A percentile compares a stretch with the other conserved stretches of the same genome.
These are phyloP conservation scores for Rhizopus sp. DNA, from an alignment of 371 early-diverging fungal species.

Conservation along the genomic window DNA sequence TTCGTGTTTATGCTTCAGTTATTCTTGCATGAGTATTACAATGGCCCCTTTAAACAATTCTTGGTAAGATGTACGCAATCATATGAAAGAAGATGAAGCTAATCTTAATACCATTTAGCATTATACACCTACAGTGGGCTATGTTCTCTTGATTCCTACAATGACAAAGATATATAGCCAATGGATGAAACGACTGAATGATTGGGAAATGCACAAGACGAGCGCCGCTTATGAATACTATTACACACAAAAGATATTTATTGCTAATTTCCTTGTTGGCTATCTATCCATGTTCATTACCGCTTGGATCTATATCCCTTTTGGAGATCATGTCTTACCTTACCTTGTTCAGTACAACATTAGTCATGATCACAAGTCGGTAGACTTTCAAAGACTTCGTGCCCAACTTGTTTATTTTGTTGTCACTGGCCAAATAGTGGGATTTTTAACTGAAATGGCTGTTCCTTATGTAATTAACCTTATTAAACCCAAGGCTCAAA, in stretches of 20 bases:
- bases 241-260: conserved; percentile 81
- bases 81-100: background rate
- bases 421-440: conserved; percentile 81
- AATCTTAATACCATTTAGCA: conserved; percentile 36
- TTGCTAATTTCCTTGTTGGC: conserved; percentile 79
- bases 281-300: conserved; percentile 83
- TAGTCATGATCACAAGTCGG: conserved; percentile 47
- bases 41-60: conserved; percentile 66
- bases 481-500: conserved; percentile 43
- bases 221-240: conserved; percentile 70
- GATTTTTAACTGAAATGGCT: conserved; percentile 71
- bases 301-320: conserved; percentile 88
- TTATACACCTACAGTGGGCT: conserved; percentile 74
- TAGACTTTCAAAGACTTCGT: conserved; percentile 66
- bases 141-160: conserved; percentile 74
- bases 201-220: conserved; percentile 85
- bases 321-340: conserved; percentile 54
- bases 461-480: conserved; percentile 66
- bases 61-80: conserved; percentile 26
- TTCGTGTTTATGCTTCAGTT: conserved; percentile 77
- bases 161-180: conserved; percentile 69
- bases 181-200: conserved; percentile 65
- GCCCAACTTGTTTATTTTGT: conserved; percentile 77
- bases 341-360: conserved; percentile 44
- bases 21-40: conserved; percentile 79